phyloP scores from a whole-genome alignment of 805 yeast species.

The Alloascoidea hylecoeti region DNA sequence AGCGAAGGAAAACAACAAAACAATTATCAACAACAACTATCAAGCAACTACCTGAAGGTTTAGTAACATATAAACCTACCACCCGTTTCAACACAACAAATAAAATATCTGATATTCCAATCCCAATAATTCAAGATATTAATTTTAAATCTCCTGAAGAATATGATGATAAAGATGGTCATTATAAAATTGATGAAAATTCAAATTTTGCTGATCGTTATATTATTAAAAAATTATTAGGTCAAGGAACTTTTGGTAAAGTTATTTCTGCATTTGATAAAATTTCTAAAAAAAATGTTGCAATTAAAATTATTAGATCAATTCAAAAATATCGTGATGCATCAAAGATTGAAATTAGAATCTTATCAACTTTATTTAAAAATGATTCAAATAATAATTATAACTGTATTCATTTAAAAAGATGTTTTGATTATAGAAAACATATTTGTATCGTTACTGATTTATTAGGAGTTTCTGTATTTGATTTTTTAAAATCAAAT shows the following conservation, averaged over 20 bases:
- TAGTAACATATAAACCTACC: background rate
- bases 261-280: conserved; percentile 76
- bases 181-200: conserved; percentile 18
- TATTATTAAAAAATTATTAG: conserved; percentile 51
- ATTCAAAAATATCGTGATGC: conserved; percentile 94
- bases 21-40: background rate
- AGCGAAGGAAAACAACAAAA: background rate
- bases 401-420: conserved; percentile 76
- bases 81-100: background rate
- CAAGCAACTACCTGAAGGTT: background rate
- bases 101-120: background rate
- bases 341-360: conserved; percentile 80
- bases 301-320: conserved; percentile 85
- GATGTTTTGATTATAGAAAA: conserved; percentile 83
- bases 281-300: conserved; percentile 46
- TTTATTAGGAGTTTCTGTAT: conserved; percentile 68
- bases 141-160: background rate
- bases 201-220: conserved; percentile 47
- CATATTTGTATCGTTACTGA: conserved; percentile 94
- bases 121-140: background rate
- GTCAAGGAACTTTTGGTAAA: conserved; percentile 90
- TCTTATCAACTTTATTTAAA: conserved; percentile 56
- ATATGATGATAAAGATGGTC: conserved; percentile 22
- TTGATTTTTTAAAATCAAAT: conserved; percentile 80
- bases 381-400: conserved; percentile 55